phyloP scores from a whole-genome alignment of 2,329 filamentous ascomycete genomes.

The Pseudogymnoascus sp. region DNA sequence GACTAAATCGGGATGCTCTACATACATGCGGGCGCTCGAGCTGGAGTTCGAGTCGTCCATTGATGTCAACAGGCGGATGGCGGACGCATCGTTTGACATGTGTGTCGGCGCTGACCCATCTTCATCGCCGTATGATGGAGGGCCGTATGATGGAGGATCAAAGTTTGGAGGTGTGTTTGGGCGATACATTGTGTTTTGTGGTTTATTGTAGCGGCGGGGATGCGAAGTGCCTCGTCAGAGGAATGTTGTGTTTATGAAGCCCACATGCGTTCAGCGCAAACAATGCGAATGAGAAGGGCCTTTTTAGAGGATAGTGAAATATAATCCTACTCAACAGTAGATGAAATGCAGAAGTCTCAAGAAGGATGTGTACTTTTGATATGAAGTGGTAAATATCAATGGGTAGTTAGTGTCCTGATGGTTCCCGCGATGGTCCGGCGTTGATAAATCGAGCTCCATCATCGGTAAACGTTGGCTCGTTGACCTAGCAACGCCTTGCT shows the following conservation, averaged over 20 bases:
- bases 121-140: constrained; percentile 47
- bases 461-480: neutral
- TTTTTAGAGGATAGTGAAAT: neutral
- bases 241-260: constrained; percentile 3
- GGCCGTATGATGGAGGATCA: constrained; percentile 46
- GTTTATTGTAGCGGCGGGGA: neutral
- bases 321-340: neutral
- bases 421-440: neutral
- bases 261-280: neutral
- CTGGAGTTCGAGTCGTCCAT: constrained; percentile 40
- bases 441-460: neutral
- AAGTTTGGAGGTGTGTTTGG: constrained; percentile 44
- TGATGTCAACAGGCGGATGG: constrained; percentile 53
- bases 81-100: constrained; percentile 38
- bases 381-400: constrained; percentile 5
- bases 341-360: neutral
- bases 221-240: constrained; percentile 2
- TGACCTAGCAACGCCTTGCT: neutral
- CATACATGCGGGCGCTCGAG: constrained; percentile 45
- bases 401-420: neutral
- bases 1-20: constrained; percentile 15
- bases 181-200: constrained; percentile 25
- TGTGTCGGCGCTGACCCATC: constrained; percentile 37
- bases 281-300: neutral
- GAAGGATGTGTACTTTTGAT: neutral